Evolutionary conservation across 176 grass and related monocot species (phyloP).

Genomic region (Alloteropsis semialata): DNA sequence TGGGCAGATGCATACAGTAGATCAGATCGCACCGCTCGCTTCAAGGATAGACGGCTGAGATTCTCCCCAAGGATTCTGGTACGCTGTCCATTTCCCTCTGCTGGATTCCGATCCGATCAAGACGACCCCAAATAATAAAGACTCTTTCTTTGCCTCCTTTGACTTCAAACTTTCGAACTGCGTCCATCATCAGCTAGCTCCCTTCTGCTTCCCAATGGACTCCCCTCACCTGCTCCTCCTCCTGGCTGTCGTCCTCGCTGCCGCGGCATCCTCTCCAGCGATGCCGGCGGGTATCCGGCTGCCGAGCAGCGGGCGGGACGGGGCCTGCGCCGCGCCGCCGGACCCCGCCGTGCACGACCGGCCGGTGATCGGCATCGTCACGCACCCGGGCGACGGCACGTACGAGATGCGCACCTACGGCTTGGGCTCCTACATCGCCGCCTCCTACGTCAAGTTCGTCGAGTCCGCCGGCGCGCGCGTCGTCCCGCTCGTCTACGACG

Average conservation of each 20-base stretch:
- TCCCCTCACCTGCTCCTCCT: constrained; percentile 7
- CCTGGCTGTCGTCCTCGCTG: background rate
- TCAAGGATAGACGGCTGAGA: background rate
- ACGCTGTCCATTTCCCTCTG: background rate
- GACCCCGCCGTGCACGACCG: constrained; percentile 53
- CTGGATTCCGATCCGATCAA: background rate
- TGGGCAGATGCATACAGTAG: no score
- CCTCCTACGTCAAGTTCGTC: constrained; percentile 91
- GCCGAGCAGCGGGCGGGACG: background rate
- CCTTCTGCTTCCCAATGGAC: constrained; percentile 20
- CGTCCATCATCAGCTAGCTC: background rate
- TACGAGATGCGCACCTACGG: constrained; percentile 44
- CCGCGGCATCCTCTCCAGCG: background rate
- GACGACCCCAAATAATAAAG: background rate
- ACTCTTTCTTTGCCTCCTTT: background rate
- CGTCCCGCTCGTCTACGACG: constrained; percentile 83
- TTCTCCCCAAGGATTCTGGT: background rate
- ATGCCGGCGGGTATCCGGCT: constrained; percentile 27
- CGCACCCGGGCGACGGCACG: constrained; percentile 77
- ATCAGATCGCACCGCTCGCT: background rate
- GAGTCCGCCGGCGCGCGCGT: constrained; percentile 75
- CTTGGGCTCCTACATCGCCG: constrained; percentile 52
- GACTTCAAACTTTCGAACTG: background rate
- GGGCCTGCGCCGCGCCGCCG: constrained; percentile 28
- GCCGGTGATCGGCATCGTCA: constrained; percentile 88